Evolutionary conservation across 345 rosid species (phyloP).

Genomic region (Mangifera indica): DNA sequence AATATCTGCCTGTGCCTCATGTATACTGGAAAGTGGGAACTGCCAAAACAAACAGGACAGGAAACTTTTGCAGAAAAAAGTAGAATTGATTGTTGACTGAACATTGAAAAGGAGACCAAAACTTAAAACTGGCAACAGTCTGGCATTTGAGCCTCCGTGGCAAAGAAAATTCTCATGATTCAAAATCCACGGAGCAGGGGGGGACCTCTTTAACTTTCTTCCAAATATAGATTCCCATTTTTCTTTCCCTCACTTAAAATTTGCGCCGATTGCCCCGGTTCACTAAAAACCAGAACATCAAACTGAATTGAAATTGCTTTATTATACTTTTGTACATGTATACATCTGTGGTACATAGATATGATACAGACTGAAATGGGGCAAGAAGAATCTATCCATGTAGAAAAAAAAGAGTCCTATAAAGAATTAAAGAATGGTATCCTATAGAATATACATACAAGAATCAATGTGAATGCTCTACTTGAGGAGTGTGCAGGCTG

Average conservation of each 20-base stretch:
- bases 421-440: conserved; percentile 30
- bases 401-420: neutral
- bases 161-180: neutral
- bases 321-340: neutral
- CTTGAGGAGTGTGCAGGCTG: conserved; percentile 3
- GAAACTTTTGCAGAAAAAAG: neutral
- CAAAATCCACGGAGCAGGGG: neutral
- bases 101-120: neutral
- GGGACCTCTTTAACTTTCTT: neutral
- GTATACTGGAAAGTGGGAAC: neutral
- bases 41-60: neutral
- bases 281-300: too few relatives aligned
- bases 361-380: neutral
- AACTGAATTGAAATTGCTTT: neutral
- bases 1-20: too few relatives aligned
- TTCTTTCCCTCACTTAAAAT: too few relatives aligned
- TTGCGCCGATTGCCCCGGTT: too few relatives aligned
- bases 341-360: neutral
- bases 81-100: neutral
- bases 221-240: neutral
- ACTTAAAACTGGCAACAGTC: conserved; percentile 3
- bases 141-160: neutral
- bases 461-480: neutral
- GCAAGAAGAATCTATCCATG: conserved; percentile 14
- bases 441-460: conserved; percentile 16